phyloP scores from a whole-genome alignment of 179 eudicot genomes.

The Gypsophila paniculata region DNA sequence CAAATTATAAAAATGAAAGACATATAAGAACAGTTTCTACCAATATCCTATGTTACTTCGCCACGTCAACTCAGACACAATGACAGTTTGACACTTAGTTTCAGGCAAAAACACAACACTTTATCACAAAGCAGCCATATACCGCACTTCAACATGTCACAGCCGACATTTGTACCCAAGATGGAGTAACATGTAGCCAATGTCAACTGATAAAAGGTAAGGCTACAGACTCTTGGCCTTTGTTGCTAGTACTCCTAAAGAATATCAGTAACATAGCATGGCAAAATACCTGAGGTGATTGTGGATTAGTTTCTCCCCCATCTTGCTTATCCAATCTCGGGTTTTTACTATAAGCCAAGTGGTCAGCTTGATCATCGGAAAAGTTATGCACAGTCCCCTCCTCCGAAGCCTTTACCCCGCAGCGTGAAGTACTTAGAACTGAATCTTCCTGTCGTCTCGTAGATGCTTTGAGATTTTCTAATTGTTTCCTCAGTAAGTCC shows the following conservation, averaged over 20 bases:
- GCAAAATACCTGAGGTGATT: constrained; percentile 41
- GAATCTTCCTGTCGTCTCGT: constrained; percentile 24
- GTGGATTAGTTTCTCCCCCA: constrained; percentile 26
- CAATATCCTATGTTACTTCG: too few relatives aligned
- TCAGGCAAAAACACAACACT: too few relatives aligned
- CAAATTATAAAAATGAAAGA: not conserved
- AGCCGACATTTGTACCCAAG: not conserved
- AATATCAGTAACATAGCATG: constrained; percentile 50
- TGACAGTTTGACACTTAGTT: too few relatives aligned
- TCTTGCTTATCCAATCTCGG: constrained; percentile 21
- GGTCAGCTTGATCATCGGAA: constrained; percentile 14
- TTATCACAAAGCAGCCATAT: too few relatives aligned
- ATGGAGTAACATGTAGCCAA: not conserved
- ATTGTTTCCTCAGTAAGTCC: constrained; percentile 37
- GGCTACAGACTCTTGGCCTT: not conserved
- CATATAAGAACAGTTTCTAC: not conserved
- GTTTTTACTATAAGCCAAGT: constrained; percentile 2
- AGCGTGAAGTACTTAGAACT: constrained; percentile 19
- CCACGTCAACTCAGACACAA: too few relatives aligned
- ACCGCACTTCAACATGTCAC: not conserved
- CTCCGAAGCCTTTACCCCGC: constrained; percentile 17
- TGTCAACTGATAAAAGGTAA: not conserved
- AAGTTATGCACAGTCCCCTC: constrained; percentile 14
- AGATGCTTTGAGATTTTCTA: constrained; percentile 41
- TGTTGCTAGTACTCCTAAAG: constrained; percentile 40